Base-by-base conservation (phyloP, 2,329 filamentous ascomycete species). In the Sporothrix phasma region DNA sequence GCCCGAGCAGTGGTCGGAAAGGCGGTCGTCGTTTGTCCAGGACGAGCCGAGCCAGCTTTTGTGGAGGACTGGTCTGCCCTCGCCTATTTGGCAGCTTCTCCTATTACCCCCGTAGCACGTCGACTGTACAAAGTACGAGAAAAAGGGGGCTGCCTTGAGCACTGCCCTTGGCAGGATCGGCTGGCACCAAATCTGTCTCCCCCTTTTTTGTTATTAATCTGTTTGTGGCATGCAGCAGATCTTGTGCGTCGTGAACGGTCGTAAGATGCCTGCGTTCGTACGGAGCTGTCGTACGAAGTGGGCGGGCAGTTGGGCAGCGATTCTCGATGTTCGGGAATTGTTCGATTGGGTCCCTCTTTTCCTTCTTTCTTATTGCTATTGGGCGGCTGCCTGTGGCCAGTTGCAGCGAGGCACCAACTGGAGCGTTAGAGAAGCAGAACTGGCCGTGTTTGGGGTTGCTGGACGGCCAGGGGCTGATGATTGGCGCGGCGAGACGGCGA, bases 21-120 rank as follows among this genome's bases (percentile, higher is more conserved):
- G 47, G 62, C 17, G 54, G 61, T 53, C 47, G 66, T 65, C 64
- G 65, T 67, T 67, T 64, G 65, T 60, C 62, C 59, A 61, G 47
- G 37, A 61, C 61, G 61, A 59, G 60, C 60, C 59, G 64, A 62
- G 43, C 60, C 64, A 60, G 39, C 19, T 29, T 46, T 31, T 13
- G 34, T 29, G 22, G 45, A 46, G 59, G 15, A 65, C 59, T 63
- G 61, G 46, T 46, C 61, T 49, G 61, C 24, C 45, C 61, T 62
- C 47, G 61, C 39, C 47, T 43, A 17, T 62, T 45, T 51, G 47
- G 34, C 46, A 47, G 26, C 19, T 34, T 34, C 58, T 61, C 58
- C 41, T 61, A 61, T 61, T 61, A 47, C 17, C 41, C 58, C 26
- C 26, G 47, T 31, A 53, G 17, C 47, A 26, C 47, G 47, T 34